Evolutionary conservation across 441 rosid species (phyloP).

Genomic region (Cnidoscolus chayamansa): DNA sequence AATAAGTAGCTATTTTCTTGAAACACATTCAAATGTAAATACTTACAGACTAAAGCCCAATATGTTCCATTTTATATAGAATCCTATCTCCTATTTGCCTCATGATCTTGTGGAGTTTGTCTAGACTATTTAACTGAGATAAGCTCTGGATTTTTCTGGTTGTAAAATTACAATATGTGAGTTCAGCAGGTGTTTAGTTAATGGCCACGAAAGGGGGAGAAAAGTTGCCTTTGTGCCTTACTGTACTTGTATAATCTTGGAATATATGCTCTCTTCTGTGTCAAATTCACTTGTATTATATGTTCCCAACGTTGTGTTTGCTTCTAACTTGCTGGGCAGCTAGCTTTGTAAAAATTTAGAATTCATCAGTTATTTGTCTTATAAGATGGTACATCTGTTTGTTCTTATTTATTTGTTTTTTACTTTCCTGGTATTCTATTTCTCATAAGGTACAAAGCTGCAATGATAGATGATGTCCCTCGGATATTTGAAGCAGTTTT

Average conservation of each 20-base stretch:
- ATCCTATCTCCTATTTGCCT: not conserved
- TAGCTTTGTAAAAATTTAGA: not conserved
- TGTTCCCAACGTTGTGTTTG: not conserved
- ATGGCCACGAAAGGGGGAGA: no score
- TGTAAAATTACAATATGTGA: not conserved
- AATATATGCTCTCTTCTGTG: not conserved
- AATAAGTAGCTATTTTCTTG: not conserved
- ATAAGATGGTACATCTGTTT: not conserved
- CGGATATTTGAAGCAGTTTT: slow-evolving; percentile 98
- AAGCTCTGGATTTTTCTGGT: not conserved
- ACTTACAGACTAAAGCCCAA: no score
- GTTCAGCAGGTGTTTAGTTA: no score
- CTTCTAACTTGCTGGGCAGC: not conserved
- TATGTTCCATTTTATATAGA: not conserved
- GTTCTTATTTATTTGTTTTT: not conserved
- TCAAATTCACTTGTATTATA: not conserved
- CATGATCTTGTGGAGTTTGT: no score
- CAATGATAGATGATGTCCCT: slow-evolving; percentile 97
- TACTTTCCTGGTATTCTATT: slow-evolving; percentile 2
- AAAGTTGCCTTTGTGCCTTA: no score
- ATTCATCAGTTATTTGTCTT: not conserved
- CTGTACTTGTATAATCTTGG: no score
- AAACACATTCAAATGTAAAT: not conserved
- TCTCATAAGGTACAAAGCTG: slow-evolving; percentile 71
- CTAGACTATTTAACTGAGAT: not conserved